Evolutionary conservation across 352 stramenopile species (phyloP).

Genomic region (Globisporangium emineosum): DNA sequence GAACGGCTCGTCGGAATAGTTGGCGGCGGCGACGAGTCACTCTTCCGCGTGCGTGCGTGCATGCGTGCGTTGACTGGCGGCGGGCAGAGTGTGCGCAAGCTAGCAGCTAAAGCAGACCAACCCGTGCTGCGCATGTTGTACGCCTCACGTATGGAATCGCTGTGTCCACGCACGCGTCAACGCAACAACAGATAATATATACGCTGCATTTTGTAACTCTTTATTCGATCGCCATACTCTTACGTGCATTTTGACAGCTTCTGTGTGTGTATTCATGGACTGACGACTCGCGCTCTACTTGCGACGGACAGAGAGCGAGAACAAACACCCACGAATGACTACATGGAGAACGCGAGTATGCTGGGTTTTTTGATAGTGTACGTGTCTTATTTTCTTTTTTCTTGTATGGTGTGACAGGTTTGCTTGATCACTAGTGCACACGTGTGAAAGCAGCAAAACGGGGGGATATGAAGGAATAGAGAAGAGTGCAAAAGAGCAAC

Average conservation of each 20-base stretch:
- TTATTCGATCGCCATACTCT: no score
- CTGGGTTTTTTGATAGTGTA: background rate
- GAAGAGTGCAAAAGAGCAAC: background rate
- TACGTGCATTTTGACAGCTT: no score
- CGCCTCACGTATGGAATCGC: background rate
- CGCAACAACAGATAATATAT: background rate
- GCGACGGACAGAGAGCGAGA: no score
- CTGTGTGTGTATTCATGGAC: no score
- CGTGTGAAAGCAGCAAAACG: background rate
- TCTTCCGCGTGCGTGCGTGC: no score
- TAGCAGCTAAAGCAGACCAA: background rate
- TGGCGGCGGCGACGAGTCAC: background rate
- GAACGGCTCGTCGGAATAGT: constrained; percentile 18
- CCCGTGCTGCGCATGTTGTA: background rate
- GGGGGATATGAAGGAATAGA: background rate
- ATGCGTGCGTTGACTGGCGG: background rate
- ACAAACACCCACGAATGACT: background rate
- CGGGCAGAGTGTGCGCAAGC: background rate
- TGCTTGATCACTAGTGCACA: background rate
- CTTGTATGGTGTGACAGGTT: background rate
- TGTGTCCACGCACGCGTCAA: background rate
- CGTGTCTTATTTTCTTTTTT: background rate
- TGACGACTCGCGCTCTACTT: no score
- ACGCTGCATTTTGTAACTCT: background rate
- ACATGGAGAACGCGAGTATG: background rate